A percentile compares a stretch with the other conserved stretches of the same genome.
Evolutionary conservation across 2,329 filamentous ascomycete genomes (phyloP).

Genomic region (Aureobasidium sp.): DNA sequence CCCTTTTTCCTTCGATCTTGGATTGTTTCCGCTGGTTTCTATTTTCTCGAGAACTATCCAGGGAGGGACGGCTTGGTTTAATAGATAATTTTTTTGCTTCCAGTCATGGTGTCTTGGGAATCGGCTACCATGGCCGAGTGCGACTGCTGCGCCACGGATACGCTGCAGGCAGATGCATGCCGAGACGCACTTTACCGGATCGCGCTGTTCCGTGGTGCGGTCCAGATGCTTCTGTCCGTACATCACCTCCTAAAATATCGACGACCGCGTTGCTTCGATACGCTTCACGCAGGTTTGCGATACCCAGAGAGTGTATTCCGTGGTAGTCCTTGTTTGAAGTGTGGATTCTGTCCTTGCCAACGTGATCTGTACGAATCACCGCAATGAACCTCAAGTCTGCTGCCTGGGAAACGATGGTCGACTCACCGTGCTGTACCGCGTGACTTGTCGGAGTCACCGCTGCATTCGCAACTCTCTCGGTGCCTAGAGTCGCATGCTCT

Average conservation of each 20-base stretch:
- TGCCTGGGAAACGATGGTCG: neutral
- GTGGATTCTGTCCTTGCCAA: neutral
- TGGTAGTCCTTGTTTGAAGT: neutral
- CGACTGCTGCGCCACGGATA: too few species aligned
- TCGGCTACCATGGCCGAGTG: too few species aligned
- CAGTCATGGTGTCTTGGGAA: too few species aligned
- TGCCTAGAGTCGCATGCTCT: neutral
- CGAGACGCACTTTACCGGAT: slow-evolving; percentile 4
- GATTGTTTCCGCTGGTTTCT: neutral
- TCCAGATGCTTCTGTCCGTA: neutral
- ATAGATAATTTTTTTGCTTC: too few species aligned
- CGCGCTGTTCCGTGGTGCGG: neutral
- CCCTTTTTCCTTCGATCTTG: neutral
- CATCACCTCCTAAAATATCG: too few species aligned
- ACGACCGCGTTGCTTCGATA: too few species aligned
- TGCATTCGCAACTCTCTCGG: neutral
- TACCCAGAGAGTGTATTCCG: neutral
- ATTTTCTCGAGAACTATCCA: too few species aligned
- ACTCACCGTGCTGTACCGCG: neutral
- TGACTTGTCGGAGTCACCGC: neutral
- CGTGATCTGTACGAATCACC: neutral
- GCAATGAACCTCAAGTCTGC: neutral
- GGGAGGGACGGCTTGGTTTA: too few species aligned
- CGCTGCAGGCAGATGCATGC: slow-evolving; percentile 1
- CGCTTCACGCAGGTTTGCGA: neutral